Base-by-base conservation (phyloP, 805 yeast species). In the Candida ipomoeae region DNA sequence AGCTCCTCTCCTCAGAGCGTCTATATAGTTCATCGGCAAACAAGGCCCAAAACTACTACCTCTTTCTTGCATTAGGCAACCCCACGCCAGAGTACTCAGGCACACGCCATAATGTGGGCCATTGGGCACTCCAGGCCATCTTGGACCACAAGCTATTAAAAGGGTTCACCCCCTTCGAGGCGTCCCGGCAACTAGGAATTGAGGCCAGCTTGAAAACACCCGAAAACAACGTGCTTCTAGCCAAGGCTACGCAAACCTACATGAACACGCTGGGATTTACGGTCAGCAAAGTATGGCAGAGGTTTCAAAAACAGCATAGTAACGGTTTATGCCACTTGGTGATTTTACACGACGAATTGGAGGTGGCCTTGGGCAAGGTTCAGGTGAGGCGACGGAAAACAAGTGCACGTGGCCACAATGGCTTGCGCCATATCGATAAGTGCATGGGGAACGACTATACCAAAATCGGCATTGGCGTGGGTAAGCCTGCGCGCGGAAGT, bases 51-150 rank as follows among this genome's bases (percentile, higher is more conserved):
- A 34, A 23, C 40, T 23, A 26, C 10, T 33, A 52, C 1, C 46
- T 56, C 2, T 51, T 56, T 17, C 38, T 52, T 6, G 82, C 89
- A 0, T 68, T 89, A 2, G 96, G 96, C 0, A 89, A 89, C 59
- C 96, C 96, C 0, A 87, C 83, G 49, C 75, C 81, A 0, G 66
- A 73, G 44, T 87, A 77, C 57, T 66, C 67, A 6, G 72, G 74
- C 6, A 86, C 96, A 0, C 71, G 96, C 34, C 97, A 89, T 62
- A 88, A 85, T 52, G 88, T 84, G 0, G 97, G 96, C 1, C 87
- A 87, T 54, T 62, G 75, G 44, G 67, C 83, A 36, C 71, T 83
- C 34, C 65, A 70, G 52, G 57, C 62, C 55, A 48, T 71, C 26
- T 23, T 84, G 0, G 96, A 96, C 1, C 87, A 87, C 54, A 61